phyloP scores from a whole-genome alignment of 768 basidiomycete genomes.

The Kwoniella bestiolae region DNA sequence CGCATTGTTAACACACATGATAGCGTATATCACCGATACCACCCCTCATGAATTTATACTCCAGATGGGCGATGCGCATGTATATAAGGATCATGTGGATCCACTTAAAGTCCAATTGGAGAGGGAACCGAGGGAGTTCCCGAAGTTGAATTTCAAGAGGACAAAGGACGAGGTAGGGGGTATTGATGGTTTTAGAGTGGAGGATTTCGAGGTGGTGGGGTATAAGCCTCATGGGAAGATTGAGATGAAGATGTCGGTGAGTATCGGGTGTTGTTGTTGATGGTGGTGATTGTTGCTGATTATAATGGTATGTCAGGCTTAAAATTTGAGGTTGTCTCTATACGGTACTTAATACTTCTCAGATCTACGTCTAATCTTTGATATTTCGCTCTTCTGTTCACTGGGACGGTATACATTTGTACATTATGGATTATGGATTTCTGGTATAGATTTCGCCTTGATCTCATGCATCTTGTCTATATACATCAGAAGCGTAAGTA shows the following conservation, averaged over 20 bases:
- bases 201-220: conserved; percentile 84
- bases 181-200: conserved; percentile 78
- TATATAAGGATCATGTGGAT: conserved; percentile 88
- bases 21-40: conserved; percentile 87
- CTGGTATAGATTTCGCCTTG: too few relatives aligned
- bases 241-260: conserved; percentile 92
- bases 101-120: conserved; percentile 81
- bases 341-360: too few relatives aligned
- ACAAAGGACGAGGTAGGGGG: conserved; percentile 63
- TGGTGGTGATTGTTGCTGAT: neutral
- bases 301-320: too few relatives aligned
- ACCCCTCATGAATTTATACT: conserved; percentile 87
- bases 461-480: too few relatives aligned
- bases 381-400: too few relatives aligned
- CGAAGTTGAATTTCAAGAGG: conserved; percentile 74
- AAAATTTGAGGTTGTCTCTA: too few relatives aligned
- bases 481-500: too few relatives aligned
- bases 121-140: conserved; percentile 79
- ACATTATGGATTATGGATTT: too few relatives aligned
- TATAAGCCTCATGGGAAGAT: conserved; percentile 83
- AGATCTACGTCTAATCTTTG: too few relatives aligned
- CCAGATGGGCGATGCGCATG: conserved; percentile 96
- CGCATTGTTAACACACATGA: conserved; percentile 94
- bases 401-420: too few relatives aligned
- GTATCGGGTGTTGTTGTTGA: conserved; percentile 6